A percentile compares a stretch with the other conserved stretches of the same genome.
Conservation (phyloP, 768 basidiomycete genomes). For the Tubosaeta brunneosetosa region DNA sequence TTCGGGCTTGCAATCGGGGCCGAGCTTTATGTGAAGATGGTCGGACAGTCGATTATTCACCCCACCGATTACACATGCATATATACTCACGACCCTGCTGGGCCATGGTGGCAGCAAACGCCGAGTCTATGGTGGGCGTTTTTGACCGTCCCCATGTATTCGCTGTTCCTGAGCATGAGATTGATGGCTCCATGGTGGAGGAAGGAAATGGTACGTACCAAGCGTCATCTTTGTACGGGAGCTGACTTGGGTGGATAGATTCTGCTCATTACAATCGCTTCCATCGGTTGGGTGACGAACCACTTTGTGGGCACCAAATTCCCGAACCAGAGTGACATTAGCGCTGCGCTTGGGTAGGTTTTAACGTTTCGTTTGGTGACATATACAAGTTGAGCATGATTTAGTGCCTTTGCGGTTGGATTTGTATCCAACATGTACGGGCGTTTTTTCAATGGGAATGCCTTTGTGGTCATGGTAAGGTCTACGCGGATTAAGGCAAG, state of each 20-base stretch:
- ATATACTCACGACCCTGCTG: slow-evolving; percentile 48
- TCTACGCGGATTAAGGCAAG: not conserved
- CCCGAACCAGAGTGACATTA: slow-evolving; percentile 67
- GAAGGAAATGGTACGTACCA: slow-evolving; percentile 48
- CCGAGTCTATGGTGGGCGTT: slow-evolving; percentile 75
- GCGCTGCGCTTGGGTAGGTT: slow-evolving; percentile 64
- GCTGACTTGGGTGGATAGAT: slow-evolving; percentile 23
- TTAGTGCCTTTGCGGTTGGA: slow-evolving; percentile 74
- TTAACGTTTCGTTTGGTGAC: not conserved
- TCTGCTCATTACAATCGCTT: slow-evolving; percentile 56
- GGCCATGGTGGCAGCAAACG: slow-evolving; percentile 71
- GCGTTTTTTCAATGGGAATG: slow-evolving; percentile 65
- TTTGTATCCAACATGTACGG: slow-evolving; percentile 75
- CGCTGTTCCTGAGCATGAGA: slow-evolving; percentile 60
- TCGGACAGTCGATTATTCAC: slow-evolving; percentile 41
- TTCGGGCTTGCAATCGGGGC: slow-evolving; percentile 83
- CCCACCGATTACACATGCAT: slow-evolving; percentile 60
- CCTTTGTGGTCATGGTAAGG: slow-evolving; percentile 78
- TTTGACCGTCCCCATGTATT: slow-evolving; percentile 66
- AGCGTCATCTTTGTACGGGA: not conserved
- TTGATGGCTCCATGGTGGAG: slow-evolving; percentile 56
- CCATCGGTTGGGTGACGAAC: slow-evolving; percentile 74
- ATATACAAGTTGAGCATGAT: not conserved
- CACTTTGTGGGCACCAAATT: slow-evolving; percentile 59
- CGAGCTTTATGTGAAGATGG: slow-evolving; percentile 58